Evolutionary conservation across 2,329 filamentous ascomycete genomes (phyloP), one percentile per base, ranked within the genome.

Genomic region (Tolypocladium endophyticum): DNA sequence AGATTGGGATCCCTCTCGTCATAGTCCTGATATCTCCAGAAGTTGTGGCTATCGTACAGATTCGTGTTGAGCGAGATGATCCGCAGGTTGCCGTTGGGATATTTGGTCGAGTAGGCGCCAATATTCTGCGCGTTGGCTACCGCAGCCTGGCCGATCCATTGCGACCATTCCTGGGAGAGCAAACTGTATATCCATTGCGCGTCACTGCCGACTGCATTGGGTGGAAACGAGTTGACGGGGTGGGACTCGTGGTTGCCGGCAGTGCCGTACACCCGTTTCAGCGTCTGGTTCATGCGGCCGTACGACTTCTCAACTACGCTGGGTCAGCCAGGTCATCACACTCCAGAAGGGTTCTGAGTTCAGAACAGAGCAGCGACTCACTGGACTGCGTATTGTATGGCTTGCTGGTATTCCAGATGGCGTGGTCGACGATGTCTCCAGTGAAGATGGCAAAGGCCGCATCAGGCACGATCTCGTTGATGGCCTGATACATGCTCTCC

Each of bases 61-160:
- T 84, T 82, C 30, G 80, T 84, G 71, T 82, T 84, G 64, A 85
- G 72, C 5, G 81, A 83, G 67, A 85, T 83, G 64, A 86, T 71
- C n/a, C 81, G 76, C 30, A 85, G 71, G 61, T 81, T 80, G 16
- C 72, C 74, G 30, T 67, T 64, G 3, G 76, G 71, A 43, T 77
- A 71, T 56, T 73, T 70, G 8, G 74, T 72, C 4, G 81, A 79
- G 68, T 83, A 84, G 20, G 74, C 76, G 28, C 80, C 81, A 30
- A 77, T 76, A 43, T 73, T 64, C 43, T 69, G 66, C 9, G 74
- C 72, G 3, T 69, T 71, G 9, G 69, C 66, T 0, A 61, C 60
- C 0, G 67, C 67, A 3, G 66, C 58, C n/a, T 62, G 56, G 12
- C 76, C 79, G 39, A 82, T 75, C 75, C 81, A 81, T 28, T 66